Conservation (phyloP, 148 eudicot genomes). For the Vaccinium vitisidaea region DNA sequence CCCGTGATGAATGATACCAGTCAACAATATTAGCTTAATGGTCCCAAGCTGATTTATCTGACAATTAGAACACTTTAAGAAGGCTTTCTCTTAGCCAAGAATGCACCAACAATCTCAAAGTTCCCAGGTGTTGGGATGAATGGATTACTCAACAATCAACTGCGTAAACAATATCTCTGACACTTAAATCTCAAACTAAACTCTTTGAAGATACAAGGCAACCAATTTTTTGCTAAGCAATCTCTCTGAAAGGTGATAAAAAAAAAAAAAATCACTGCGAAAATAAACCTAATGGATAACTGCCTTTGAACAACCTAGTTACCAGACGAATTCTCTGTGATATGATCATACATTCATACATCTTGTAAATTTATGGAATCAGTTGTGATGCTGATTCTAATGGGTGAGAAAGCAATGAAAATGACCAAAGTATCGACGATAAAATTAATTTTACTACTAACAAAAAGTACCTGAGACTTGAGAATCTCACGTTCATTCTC, state of each 20-base stretch:
- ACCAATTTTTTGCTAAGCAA: background rate
- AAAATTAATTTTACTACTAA: slow-evolving; percentile 4
- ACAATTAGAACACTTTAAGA: background rate
- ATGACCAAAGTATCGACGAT: background rate
- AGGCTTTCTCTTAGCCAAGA: background rate
- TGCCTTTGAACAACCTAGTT: background rate
- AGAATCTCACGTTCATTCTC: slow-evolving; percentile 84
- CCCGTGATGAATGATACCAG: background rate
- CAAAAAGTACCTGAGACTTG: slow-evolving; percentile 71
- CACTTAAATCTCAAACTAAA: background rate
- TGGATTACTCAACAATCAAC: background rate
- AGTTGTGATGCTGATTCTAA: background rate
- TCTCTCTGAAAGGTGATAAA: background rate
- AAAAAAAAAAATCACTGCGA: background rate
- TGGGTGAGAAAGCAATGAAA: background rate
- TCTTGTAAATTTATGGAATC: background rate
- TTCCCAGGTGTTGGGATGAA: background rate
- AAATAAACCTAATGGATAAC: slow-evolving; percentile 5
- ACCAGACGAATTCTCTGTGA: background rate
- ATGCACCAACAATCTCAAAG: background rate
- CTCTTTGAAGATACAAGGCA: background rate
- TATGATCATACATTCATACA: background rate
- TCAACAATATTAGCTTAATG: background rate
- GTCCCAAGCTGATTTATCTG: background rate
- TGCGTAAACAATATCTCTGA: background rate